phyloP scores from a whole-genome alignment of 2,329 filamentous ascomycete species.

The Aspergillus sclerotialis region DNA sequence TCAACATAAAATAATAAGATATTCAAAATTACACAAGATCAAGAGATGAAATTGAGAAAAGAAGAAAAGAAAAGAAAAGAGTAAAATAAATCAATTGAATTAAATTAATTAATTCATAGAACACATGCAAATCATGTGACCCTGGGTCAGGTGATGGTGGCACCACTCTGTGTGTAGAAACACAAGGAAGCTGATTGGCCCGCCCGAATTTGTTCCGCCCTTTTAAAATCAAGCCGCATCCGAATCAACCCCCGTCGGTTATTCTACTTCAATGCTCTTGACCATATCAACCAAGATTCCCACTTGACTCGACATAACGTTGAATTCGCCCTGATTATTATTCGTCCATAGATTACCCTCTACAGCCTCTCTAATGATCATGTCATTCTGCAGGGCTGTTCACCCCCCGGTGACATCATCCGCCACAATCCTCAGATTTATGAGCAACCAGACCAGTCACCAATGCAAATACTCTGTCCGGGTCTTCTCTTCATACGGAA shows the following conservation, averaged over 20 bases:
- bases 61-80: background rate
- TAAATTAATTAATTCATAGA: too few relatives aligned
- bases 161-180: conserved; percentile 33
- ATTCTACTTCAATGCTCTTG: conserved; percentile 2
- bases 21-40: too few relatives aligned
- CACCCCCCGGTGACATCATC: conserved; percentile 42
- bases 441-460: conserved; percentile 30
- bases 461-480: conserved; percentile 36
- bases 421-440: conserved; percentile 32
- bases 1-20: too few relatives aligned
- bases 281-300: too few relatives aligned
- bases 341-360: conserved; percentile 1
- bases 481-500: conserved; percentile 42
- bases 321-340: too few relatives aligned
- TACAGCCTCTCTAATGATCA: conserved; percentile 14
- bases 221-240: conserved; percentile 19
- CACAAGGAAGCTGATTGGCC: conserved; percentile 31
- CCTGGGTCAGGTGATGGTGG: conserved; percentile 13
- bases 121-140: background rate
- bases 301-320: too few relatives aligned
- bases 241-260: conserved; percentile 1
- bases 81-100: too few relatives aligned
- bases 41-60: too few relatives aligned
- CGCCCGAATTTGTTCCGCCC: conserved; percentile 15
- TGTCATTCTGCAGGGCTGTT: conserved; percentile 34